These are phyloP conservation scores for Bondarzewia mesenterica DNA, from an alignment of 1,284 basidiomycete genomes.

Conservation along the genomic window DNA sequence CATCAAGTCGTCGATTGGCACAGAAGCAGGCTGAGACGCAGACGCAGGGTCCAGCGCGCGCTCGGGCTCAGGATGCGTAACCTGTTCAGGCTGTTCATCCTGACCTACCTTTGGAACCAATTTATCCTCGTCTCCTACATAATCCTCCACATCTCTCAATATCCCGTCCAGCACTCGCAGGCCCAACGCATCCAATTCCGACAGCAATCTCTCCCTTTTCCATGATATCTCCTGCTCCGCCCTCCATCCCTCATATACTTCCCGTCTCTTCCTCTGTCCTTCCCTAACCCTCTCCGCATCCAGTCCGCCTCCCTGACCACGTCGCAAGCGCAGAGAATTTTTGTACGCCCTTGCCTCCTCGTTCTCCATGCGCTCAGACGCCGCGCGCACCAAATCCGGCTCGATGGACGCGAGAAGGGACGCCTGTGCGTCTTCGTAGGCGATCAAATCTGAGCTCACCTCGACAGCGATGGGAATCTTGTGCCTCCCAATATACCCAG, in stretches of 20 bases:
- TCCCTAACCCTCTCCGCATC: constrained; percentile 19
- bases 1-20: background rate
- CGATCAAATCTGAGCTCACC: constrained; percentile 52
- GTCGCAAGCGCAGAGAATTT: constrained; percentile 13
- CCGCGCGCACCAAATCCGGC: constrained; percentile 18
- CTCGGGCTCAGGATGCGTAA: too few species aligned
- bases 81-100: too few species aligned
- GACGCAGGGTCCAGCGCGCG: too few species aligned
- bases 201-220: constrained; percentile 30
- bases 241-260: constrained; percentile 20
- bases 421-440: constrained; percentile 52
- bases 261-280: constrained; percentile 17
- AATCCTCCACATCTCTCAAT: constrained; percentile 20
- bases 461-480: constrained; percentile 36
- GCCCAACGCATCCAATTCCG: constrained; percentile 25
- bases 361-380: constrained; percentile 13
- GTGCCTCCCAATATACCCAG: background rate
- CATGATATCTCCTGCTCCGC: constrained; percentile 20
- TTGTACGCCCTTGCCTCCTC: constrained; percentile 13
- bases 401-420: constrained; percentile 28
- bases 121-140: constrained; percentile 22
- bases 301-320: constrained; percentile 8
- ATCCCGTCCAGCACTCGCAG: constrained; percentile 41
- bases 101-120: background rate
- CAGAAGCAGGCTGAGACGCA: background rate